Percentiles rank a stretch among this genome's conserved stretches.
These are phyloP conservation scores for Sphagnum tenellum DNA, from an alignment of 225 moss, liverwort and hornwort species.

Conservation along the genomic window DNA sequence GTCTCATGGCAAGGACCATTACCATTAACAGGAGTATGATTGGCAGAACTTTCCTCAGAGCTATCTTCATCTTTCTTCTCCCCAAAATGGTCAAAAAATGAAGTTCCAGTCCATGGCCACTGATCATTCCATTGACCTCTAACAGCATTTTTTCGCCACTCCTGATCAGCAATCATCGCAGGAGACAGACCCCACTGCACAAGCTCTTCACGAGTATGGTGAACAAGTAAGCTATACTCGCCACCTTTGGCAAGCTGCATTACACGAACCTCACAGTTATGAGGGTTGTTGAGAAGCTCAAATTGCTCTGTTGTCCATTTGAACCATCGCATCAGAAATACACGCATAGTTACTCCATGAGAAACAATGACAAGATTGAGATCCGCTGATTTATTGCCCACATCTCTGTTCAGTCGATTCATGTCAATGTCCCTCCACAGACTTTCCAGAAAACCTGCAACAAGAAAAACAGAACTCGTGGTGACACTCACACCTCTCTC, in stretches of 20 bases:
- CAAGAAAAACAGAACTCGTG: background rate
- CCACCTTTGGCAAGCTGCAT: slow-evolving; percentile 51
- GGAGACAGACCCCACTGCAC: slow-evolving; percentile 36
- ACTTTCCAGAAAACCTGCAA: slow-evolving; percentile 57
- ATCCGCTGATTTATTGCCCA: slow-evolving; percentile 15
- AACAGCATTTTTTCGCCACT: slow-evolving; percentile 26
- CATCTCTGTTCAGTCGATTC: slow-evolving; percentile 37
- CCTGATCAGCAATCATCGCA: slow-evolving; percentile 57
- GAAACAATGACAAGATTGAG: slow-evolving; percentile 56
- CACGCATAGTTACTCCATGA: slow-evolving; percentile 58
- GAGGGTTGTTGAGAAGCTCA: slow-evolving; percentile 39
- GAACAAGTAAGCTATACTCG: slow-evolving; percentile 44
- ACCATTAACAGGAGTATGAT: slow-evolving; percentile 21
- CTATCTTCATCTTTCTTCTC: slow-evolving; percentile 10
- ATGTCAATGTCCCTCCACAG: slow-evolving; percentile 62
- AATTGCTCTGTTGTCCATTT: slow-evolving; percentile 62
- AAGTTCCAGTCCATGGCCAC: slow-evolving; percentile 53
- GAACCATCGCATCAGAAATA: slow-evolving; percentile 69
- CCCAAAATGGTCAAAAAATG: slow-evolving; percentile 48
- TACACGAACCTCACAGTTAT: slow-evolving; percentile 51
- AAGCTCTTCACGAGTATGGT: slow-evolving; percentile 50
- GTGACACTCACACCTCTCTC: too few relatives aligned
- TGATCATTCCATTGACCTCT: slow-evolving; percentile 50
- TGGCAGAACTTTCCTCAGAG: slow-evolving; percentile 1
- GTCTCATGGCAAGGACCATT: slow-evolving; percentile 6